Evolutionary conservation across 768 basidiomycete species (phyloP).

Genomic region (Jaapia argillacea): DNA sequence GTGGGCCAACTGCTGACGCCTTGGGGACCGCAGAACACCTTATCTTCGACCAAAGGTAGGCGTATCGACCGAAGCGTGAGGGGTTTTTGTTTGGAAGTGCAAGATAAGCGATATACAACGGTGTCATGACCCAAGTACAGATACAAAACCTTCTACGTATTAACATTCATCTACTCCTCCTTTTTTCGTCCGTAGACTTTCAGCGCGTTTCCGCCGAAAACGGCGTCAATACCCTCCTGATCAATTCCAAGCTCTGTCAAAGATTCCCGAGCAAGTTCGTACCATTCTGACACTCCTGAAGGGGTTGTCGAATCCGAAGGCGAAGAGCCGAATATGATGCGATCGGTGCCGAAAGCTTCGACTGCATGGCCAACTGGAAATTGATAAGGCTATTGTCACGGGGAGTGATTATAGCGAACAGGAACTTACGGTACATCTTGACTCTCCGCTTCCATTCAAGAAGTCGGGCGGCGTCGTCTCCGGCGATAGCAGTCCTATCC

Average conservation of each 20-base stretch:
- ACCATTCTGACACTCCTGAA: conserved; percentile 62
- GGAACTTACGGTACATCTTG: conserved; percentile 78
- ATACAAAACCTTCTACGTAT: too few species aligned
- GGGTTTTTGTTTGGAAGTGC: too few species aligned
- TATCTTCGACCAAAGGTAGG: too few species aligned
- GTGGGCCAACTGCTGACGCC: too few species aligned
- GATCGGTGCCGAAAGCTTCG: conserved; percentile 78
- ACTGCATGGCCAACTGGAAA: conserved; percentile 64
- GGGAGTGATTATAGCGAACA: conserved; percentile 1
- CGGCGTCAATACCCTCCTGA: conserved; percentile 64
- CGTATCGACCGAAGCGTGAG: too few species aligned
- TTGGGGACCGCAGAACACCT: too few species aligned
- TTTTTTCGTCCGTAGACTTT: conserved; percentile 34
- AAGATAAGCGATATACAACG: too few species aligned
- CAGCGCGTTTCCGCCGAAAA: conserved; percentile 50
- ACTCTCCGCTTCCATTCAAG: conserved; percentile 58
- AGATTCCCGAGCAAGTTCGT: conserved; percentile 69
- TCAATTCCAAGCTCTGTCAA: conserved; percentile 74
- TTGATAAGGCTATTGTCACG: neutral
- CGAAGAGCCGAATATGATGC: conserved; percentile 78
- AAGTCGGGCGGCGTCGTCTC: conserved; percentile 29
- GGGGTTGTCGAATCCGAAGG: conserved; percentile 36
- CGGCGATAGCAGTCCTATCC: conserved; percentile 34
- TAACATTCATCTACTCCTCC: too few species aligned
- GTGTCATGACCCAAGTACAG: too few species aligned